Percentiles rank a stretch among this genome's conserved stretches.
phyloP scores from a whole-genome alignment of 1,139 yeast species.

The Candida smagusa region DNA sequence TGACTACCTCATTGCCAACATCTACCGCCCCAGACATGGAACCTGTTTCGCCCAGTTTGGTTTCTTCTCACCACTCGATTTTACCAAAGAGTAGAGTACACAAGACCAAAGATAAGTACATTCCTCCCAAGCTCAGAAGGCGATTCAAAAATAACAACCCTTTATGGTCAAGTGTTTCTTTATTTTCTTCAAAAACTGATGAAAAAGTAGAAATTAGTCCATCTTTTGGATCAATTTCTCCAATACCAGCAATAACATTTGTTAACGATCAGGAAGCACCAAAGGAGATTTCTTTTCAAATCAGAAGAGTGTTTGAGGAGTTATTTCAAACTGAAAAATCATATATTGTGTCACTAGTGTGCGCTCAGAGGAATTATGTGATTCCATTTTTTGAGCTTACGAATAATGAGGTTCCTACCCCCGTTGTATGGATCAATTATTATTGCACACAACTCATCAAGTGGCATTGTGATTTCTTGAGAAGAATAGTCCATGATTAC shows the following conservation, averaged over 20 bases:
- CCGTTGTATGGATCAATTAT: slow-evolving; percentile 18
- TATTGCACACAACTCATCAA: slow-evolving; percentile 20
- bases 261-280: background rate
- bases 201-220: slow-evolving; percentile 1
- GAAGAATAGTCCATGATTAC: background rate
- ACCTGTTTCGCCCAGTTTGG: no score
- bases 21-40: no score
- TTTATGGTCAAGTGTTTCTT: no score
- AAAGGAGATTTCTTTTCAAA: slow-evolving; percentile 15
- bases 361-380: slow-evolving; percentile 36
- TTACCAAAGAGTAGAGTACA: no score
- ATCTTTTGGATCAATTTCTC: slow-evolving; percentile 9
- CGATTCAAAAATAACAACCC: no score
- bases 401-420: slow-evolving; percentile 24
- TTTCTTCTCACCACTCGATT: no score
- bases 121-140: no score
- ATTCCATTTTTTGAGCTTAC: slow-evolving; percentile 24
- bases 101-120: no score
- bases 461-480: slow-evolving; percentile 19
- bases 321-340: slow-evolving; percentile 44
- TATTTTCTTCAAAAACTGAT: no score
- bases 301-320: slow-evolving; percentile 43
- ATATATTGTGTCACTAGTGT: slow-evolving; percentile 40
- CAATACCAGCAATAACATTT: slow-evolving; percentile 11
- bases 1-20: no score